Evolutionary conservation across 768 basidiomycete species (phyloP).

Genomic region (Mycena metata): DNA sequence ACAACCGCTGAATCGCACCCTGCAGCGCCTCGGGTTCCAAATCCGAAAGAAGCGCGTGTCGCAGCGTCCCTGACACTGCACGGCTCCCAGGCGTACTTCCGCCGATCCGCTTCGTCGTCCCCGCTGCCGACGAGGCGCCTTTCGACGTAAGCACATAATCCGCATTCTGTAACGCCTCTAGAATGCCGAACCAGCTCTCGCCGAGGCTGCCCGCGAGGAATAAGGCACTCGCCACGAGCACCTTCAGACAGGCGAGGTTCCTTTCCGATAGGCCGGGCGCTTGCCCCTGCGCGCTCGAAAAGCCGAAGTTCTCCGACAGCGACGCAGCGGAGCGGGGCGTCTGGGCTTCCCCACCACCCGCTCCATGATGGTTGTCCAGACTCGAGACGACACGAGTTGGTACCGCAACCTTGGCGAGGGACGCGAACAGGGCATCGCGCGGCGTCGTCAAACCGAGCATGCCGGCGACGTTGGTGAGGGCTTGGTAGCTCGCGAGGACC

Average conservation of each 20-base stretch:
- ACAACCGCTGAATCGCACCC: constrained; percentile 82
- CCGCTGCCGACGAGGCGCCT: constrained; percentile 48
- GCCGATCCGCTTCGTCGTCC: constrained; percentile 48
- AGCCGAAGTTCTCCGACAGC: constrained; percentile 77
- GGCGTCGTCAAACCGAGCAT: constrained; percentile 90
- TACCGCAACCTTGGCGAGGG: constrained; percentile 92
- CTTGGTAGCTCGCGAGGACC: constrained; percentile 84
- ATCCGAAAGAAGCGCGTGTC: constrained; percentile 78
- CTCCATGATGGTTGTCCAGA: constrained; percentile 67
- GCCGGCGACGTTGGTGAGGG: constrained; percentile 89
- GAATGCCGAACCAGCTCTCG: constrained; percentile 91
- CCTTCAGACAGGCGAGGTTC: constrained; percentile 92
- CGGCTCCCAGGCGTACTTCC: constrained; percentile 50
- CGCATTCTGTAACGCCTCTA: constrained; percentile 94
- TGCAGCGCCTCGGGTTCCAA: constrained; percentile 83
- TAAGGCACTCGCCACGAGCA: constrained; percentile 80
- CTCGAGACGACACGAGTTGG: constrained; percentile 90
- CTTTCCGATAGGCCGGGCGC: constrained; percentile 87
- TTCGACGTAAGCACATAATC: constrained; percentile 88
- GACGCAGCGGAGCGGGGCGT: constrained; percentile 73
- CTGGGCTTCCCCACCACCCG: constrained; percentile 58
- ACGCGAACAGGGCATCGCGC: constrained; percentile 92
- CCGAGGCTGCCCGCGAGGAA: constrained; percentile 89
- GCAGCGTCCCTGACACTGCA: constrained; percentile 50
- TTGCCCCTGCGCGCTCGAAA: constrained; percentile 61